Conservation (phyloP, 129 eudicot species). For the Arctium lappa region DNA sequence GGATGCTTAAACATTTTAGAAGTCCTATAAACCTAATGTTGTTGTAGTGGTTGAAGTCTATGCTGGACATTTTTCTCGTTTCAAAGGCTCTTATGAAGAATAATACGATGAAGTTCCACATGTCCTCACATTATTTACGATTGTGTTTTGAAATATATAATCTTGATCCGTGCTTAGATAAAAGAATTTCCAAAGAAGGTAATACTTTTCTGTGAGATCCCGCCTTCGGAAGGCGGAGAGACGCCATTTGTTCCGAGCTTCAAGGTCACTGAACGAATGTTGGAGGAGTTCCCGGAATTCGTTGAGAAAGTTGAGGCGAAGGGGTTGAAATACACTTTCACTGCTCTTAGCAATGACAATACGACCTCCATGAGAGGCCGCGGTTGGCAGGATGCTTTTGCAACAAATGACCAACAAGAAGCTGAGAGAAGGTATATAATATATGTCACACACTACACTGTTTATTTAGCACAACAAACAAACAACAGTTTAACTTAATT, state of each 20-base stretch:
- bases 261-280: constrained; percentile 60
- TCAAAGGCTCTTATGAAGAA: too few species aligned
- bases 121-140: too few species aligned
- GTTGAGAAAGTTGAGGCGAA: constrained; percentile 60
- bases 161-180: constrained; percentile 31
- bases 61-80: background rate
- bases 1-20: too few species aligned
- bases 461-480: background rate
- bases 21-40: too few species aligned
- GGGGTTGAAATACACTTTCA: constrained; percentile 67
- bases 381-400: constrained; percentile 76
- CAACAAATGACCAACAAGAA: constrained; percentile 50
- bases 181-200: constrained; percentile 64
- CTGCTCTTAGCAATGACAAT: constrained; percentile 53
- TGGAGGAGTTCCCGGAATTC: constrained; percentile 70
- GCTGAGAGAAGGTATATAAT: constrained; percentile 61
- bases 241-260: constrained; percentile 84
- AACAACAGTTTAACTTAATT: background rate
- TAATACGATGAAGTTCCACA: too few species aligned
- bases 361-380: constrained; percentile 69
- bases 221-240: constrained; percentile 78
- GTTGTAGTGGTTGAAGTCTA: too few species aligned
- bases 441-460: background rate
- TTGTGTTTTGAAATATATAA: background rate
- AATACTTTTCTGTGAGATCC: constrained; percentile 64